Conservation (phyloP, 805 yeast species). For the Kluyveromyces siamensis region DNA sequence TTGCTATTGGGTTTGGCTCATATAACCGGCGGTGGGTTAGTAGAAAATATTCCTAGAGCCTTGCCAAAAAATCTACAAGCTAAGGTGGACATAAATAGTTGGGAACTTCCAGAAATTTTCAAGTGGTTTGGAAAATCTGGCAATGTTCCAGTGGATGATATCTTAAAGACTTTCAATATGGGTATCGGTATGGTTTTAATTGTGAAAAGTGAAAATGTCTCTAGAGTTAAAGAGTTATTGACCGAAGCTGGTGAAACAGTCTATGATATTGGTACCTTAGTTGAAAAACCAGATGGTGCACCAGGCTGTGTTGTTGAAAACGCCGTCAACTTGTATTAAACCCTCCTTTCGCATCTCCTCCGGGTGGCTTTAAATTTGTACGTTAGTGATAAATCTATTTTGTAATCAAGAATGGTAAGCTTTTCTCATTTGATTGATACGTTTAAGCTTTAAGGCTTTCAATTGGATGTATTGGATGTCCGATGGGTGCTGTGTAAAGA, state of each 20-base stretch:
- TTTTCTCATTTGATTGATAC: too few species aligned
- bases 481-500: too few species aligned
- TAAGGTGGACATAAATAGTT: conserved; percentile 61
- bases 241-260: conserved; percentile 66
- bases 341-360: not conserved
- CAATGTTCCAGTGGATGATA: conserved; percentile 76
- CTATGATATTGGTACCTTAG: conserved; percentile 55
- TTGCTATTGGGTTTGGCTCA: conserved; percentile 84
- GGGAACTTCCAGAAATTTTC: conserved; percentile 86
- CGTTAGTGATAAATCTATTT: not conserved
- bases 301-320: conserved; percentile 56
- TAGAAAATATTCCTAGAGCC: conserved; percentile 94
- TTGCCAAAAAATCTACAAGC: conserved; percentile 78
- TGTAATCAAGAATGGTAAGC: not conserved
- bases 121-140: conserved; percentile 92
- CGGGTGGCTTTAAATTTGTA: not conserved
- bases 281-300: conserved; percentile 37
- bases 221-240: conserved; percentile 43
- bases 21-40: conserved; percentile 96
- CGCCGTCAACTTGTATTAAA: conserved; percentile 23
- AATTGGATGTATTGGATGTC: too few species aligned
- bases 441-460: too few species aligned
- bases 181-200: conserved; percentile 96
- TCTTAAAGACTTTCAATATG: conserved; percentile 84
- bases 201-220: conserved; percentile 62